phyloP scores from a whole-genome alignment of 148 eudicot genomes.

The Nyssa sinensis region DNA sequence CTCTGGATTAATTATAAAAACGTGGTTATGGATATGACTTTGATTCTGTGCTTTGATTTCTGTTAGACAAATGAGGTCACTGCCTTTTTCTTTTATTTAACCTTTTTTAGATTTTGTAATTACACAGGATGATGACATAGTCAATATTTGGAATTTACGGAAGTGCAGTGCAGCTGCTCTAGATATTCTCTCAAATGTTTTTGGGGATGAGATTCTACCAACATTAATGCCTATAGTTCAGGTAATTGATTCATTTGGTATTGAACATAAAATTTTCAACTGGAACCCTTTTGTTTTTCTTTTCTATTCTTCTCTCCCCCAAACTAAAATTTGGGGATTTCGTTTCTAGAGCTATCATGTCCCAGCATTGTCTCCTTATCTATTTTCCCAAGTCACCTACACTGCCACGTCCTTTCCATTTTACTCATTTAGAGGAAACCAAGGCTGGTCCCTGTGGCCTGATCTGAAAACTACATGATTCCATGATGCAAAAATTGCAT shows the following conservation, averaged over 20 bases:
- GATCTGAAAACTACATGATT: not conserved
- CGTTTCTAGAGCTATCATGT: too few species aligned
- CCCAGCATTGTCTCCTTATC: not conserved
- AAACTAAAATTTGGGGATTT: too few species aligned
- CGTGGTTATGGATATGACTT: not conserved
- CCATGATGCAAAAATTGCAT: not conserved
- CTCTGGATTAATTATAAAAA: not conserved
- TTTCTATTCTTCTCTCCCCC: too few species aligned
- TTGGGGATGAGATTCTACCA: constrained; percentile 88
- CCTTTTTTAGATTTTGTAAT: constrained; percentile 8
- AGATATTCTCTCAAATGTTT: constrained; percentile 90
- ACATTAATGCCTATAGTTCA: constrained; percentile 87
- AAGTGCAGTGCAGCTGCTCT: constrained; percentile 99
- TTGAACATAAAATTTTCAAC: not conserved
- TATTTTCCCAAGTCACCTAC: not conserved
- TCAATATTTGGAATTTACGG: constrained; percentile 88
- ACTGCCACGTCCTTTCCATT: not conserved
- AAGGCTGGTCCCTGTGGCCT: not conserved
- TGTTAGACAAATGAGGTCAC: not conserved
- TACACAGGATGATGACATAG: constrained; percentile 89
- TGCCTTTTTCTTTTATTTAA: not conserved
- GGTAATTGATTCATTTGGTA: constrained; percentile 36
- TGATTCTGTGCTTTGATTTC: not conserved
- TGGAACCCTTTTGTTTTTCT: too few species aligned
- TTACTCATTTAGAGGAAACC: not conserved